These are phyloP conservation scores for Crithidia bombi DNA, from an alignment of 208 protist genomes.

Conservation along the genomic window DNA sequence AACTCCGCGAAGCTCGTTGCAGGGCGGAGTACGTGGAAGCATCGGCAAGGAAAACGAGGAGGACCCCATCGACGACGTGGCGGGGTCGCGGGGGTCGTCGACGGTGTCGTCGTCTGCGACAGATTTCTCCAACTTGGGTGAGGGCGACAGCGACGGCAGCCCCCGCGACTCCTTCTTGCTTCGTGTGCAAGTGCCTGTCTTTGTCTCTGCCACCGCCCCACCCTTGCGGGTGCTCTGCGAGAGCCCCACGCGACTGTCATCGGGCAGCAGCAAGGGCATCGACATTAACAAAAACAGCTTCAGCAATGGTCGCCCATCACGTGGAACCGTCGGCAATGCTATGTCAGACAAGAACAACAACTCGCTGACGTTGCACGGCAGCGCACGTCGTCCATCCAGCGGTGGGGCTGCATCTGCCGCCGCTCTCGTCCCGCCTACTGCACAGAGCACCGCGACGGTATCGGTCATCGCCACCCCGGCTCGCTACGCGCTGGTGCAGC, in stretches of 20 bases:
- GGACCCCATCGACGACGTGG: not conserved
- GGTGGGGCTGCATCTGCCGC: not conserved
- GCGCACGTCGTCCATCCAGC: not conserved
- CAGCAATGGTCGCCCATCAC: not conserved
- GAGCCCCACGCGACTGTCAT: not conserved
- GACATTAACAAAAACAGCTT: not conserved
- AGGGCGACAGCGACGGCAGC: not conserved
- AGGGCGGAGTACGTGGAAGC: too few relatives aligned
- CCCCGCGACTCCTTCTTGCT: constrained; percentile 18
- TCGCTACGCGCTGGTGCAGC: constrained; percentile 44
- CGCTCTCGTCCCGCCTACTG: not conserved
- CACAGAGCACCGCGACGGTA: not conserved
- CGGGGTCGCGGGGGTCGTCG: not conserved
- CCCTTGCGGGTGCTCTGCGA: not conserved
- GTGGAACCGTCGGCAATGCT: not conserved
- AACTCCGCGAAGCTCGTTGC: too few relatives aligned
- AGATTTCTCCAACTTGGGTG: constrained; percentile 1
- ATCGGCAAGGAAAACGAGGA: too few relatives aligned
- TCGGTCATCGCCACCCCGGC: constrained; percentile 39
- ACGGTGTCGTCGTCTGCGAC: not conserved
- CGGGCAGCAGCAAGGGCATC: not conserved
- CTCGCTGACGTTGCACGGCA: too few relatives aligned
- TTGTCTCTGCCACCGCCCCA: constrained; percentile 13
- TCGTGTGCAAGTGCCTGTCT: constrained; percentile 31
- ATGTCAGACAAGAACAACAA: too few relatives aligned